These are phyloP conservation scores for Karstenula rhodostoma DNA, from an alignment of 2,329 filamentous ascomycete species.

Conservation along the genomic window DNA sequence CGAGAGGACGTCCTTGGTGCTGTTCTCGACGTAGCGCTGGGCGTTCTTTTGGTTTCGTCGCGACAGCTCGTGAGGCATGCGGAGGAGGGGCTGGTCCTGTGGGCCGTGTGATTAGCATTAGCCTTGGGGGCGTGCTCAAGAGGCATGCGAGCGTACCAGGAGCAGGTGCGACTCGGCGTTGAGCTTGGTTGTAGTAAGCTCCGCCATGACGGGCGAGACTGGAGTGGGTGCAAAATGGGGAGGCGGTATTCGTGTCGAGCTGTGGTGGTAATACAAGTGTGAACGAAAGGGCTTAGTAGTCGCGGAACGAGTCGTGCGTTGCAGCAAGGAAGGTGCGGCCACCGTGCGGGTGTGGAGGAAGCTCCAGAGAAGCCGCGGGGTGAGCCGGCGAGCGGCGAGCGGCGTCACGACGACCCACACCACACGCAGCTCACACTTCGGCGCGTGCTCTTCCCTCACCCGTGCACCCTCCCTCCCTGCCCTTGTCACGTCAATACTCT, in stretches of 20 bases:
- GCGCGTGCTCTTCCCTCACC: constrained; percentile 21
- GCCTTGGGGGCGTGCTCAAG: constrained; percentile 9
- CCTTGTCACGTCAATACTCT: background rate
- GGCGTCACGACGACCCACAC: too few species aligned
- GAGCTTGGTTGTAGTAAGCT: constrained; percentile 67
- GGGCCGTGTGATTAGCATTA: constrained; percentile 1
- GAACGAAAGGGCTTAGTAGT: background rate
- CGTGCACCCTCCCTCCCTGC: too few species aligned
- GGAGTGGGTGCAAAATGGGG: background rate
- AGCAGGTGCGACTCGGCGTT: constrained; percentile 79
- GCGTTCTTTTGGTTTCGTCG: constrained; percentile 93
- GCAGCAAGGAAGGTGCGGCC: background rate
- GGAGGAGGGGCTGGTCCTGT: constrained; percentile 92
- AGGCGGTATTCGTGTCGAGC: background rate
- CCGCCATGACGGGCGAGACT: constrained; percentile 49
- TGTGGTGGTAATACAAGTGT: background rate
- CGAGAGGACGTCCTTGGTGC: constrained; percentile 69
- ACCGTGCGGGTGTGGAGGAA: constrained; percentile 10
- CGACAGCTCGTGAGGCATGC: constrained; percentile 89
- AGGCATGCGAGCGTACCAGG: constrained; percentile 62
- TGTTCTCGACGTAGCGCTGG: constrained; percentile 78
- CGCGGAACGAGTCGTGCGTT: background rate
- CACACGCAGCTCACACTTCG: constrained; percentile 24
- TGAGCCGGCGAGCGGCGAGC: constrained; percentile 22
- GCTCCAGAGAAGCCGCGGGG: constrained; percentile 28